Base-by-base conservation (phyloP, 2,329 filamentous ascomycete species). In the Beauveria australis region DNA sequence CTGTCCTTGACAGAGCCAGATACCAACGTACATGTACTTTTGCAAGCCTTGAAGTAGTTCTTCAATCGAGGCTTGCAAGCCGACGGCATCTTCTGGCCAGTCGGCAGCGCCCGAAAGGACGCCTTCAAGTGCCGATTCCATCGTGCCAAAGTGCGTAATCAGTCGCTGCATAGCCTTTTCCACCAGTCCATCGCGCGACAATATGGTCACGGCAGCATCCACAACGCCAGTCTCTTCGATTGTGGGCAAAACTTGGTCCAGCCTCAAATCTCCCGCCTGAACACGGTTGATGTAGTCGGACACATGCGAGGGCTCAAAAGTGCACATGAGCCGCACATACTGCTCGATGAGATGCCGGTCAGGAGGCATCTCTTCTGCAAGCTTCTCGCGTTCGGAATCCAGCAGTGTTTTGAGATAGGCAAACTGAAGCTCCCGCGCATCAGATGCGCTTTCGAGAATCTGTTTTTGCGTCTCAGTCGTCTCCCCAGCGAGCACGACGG, bases 1-100 rank as follows among this genome's bases (percentile, higher is more conserved):
- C 70, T 96, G 91, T 1, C 88, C 86, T 73, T 95, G 91, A 67
- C 94, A 97, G 14, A 99, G 79, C 94, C 94, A 99, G 55, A 96
- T 93, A 16, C 95, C 94, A 1, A 99, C 91, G 64, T 92, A 88
- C 1, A 88, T 86, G 73, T 96, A 97, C 71, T 96, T 97, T 63
- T 95, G 87, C 19, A 99, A 76, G 0, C 88, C 86, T 61, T 85
- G 83, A 4, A 96, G 79, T 1, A 96, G 79, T 61, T 92, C 88
- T 60, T 88, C 83, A 0, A 88, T 84, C 0, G 89, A 83, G 64
- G 88, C 84, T 62, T 86, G 82, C 2, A 87, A 64, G 37, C 76
- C 70, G 16, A 65, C 53, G 1, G 77, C 73, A 1, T 80, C 76
- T 60, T 88, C 81, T 1, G 79, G 79, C 30, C 81, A 81, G 1